Evolutionary conservation across 2,329 filamentous ascomycete species (phyloP).

Genomic region (Colletotrichum incanum): DNA sequence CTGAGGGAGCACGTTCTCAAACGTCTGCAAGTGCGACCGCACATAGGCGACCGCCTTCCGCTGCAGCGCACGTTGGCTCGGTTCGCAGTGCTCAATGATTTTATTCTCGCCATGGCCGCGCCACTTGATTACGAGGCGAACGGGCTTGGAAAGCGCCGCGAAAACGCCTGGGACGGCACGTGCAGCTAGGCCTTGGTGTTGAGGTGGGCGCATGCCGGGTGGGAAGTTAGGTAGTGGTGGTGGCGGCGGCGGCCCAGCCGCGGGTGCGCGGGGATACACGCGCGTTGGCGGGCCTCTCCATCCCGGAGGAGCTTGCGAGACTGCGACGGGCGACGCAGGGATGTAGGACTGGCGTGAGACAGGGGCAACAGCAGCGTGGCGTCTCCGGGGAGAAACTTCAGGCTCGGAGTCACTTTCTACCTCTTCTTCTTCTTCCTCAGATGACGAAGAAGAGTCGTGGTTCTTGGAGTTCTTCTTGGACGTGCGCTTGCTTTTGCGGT

Average conservation of each 20-base stretch:
- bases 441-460: slow-evolving; percentile 6
- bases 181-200: neutral
- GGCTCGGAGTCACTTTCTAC: slow-evolving; percentile 20
- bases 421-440: slow-evolving; percentile 1
- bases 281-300: slow-evolving; percentile 33
- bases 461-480: slow-evolving; percentile 17
- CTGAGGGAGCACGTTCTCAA: slow-evolving; percentile 35
- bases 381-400: slow-evolving; percentile 47
- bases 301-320: slow-evolving; percentile 24
- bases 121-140: slow-evolving; percentile 50
- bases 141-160: slow-evolving; percentile 41
- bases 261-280: slow-evolving; percentile 40
- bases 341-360: slow-evolving; percentile 43
- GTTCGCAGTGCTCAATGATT: slow-evolving; percentile 48
- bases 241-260: slow-evolving; percentile 2
- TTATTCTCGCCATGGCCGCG: slow-evolving; percentile 49
- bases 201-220: slow-evolving; percentile 25
- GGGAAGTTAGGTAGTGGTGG: slow-evolving; percentile 14
- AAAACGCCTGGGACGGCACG: slow-evolving; percentile 22
- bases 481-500: slow-evolving; percentile 32
- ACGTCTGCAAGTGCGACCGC: slow-evolving; percentile 38
- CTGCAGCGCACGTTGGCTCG: slow-evolving; percentile 32
- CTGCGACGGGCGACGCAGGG: slow-evolving; percentile 41
- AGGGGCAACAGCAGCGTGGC: slow-evolving; percentile 27
- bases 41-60: slow-evolving; percentile 43